Evolutionary conservation across 257 asterid species (phyloP).

Genomic region (Nicotiana tomentosiformis): DNA sequence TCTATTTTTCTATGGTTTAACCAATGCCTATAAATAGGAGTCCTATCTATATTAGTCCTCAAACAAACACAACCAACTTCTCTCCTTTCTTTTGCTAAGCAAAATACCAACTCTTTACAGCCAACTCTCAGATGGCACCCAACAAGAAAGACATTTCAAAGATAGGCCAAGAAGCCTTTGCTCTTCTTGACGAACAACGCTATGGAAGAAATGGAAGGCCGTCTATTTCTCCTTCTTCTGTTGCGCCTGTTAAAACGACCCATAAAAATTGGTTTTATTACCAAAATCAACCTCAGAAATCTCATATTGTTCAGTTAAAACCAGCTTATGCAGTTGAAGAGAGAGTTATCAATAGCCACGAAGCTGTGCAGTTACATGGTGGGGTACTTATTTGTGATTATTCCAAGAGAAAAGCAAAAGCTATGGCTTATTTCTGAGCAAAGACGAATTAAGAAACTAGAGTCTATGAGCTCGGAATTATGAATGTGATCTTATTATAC

Average conservation of each 20-base stretch:
- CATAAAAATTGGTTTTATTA: background rate
- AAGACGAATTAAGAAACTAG: background rate
- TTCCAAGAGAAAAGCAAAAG: too few species aligned
- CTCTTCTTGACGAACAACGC: background rate
- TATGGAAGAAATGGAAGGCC: background rate
- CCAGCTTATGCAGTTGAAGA: background rate
- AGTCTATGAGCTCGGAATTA: background rate
- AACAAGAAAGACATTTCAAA: background rate
- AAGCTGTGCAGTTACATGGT: too few species aligned
- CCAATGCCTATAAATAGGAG: background rate
- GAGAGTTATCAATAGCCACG: background rate
- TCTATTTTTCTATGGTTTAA: too few species aligned
- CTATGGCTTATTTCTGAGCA: too few species aligned
- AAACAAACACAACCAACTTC: background rate
- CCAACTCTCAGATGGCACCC: background rate
- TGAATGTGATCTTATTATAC: background rate
- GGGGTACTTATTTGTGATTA: too few species aligned
- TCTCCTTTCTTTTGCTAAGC: background rate
- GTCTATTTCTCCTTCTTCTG: too few species aligned
- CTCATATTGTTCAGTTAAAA: background rate
- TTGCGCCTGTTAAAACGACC: background rate
- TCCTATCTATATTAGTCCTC: background rate
- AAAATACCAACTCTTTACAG: background rate
- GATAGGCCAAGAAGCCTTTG: constrained; percentile 1
- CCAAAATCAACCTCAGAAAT: background rate